These are phyloP conservation scores for Metschnikowia borealis DNA, from an alignment of 805 yeast species.

Conservation along the genomic window DNA sequence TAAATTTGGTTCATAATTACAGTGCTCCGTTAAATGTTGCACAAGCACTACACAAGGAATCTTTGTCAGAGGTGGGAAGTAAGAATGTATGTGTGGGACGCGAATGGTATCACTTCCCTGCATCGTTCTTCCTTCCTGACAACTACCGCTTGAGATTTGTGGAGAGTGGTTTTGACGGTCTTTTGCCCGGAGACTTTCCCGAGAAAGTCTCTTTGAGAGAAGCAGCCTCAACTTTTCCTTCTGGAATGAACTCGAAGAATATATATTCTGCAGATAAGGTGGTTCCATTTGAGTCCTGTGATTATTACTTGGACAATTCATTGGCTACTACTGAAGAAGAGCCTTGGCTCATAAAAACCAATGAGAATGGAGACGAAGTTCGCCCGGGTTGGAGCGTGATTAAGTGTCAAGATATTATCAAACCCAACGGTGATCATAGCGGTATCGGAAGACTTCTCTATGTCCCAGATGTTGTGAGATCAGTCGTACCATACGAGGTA, in stretches of 20 bases:
- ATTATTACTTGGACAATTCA: conserved; percentile 64
- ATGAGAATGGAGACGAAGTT: conserved; percentile 15
- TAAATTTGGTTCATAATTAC: conserved; percentile 63
- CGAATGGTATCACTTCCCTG: conserved; percentile 93
- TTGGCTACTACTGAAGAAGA: conserved; percentile 44
- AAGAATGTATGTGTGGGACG: conserved; percentile 80
- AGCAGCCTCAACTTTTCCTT: conserved; percentile 48
- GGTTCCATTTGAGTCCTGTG: conserved; percentile 49
- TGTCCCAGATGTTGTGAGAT: conserved; percentile 37
- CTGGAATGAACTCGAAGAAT: conserved; percentile 73
- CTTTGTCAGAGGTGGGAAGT: conserved; percentile 16
- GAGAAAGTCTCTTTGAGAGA: conserved; percentile 33
- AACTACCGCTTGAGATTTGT: conserved; percentile 64
- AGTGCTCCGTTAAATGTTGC: conserved; percentile 67
- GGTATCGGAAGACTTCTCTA: conserved; percentile 55
- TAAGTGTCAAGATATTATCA: conserved; percentile 47
- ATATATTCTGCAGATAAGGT: conserved; percentile 58
- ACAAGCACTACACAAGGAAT: conserved; percentile 30
- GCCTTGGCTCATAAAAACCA: conserved; percentile 8
- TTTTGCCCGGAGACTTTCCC: conserved; percentile 81
- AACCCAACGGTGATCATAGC: conserved; percentile 47
- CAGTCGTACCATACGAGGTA: conserved; percentile 29
- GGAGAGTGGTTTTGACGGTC: conserved; percentile 76
- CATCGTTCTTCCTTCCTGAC: conserved; percentile 74
- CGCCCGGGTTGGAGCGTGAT: conserved; percentile 46